These are phyloP conservation scores for Syzygium grande DNA, from an alignment of 345 rosid genomes.

Conservation along the genomic window DNA sequence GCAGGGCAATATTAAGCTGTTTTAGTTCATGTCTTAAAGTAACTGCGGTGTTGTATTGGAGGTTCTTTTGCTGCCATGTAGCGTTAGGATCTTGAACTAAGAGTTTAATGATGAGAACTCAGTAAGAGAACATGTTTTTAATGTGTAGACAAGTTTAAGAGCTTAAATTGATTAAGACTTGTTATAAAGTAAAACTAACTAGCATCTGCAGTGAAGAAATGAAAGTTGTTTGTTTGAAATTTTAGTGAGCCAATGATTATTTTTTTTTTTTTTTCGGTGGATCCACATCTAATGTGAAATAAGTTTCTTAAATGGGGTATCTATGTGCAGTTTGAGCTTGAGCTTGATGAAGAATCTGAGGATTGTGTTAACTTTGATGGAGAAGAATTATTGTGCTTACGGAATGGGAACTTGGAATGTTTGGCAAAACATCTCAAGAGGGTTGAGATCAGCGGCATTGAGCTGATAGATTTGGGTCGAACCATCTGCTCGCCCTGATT, in stretches of 20 bases:
- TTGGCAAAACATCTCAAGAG: not conserved
- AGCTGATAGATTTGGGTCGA: not conserved
- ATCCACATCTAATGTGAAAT: not conserved
- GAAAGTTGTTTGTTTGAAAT: not conserved
- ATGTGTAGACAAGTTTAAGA: not conserved
- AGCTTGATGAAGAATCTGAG: not conserved
- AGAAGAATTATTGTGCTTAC: not conserved
- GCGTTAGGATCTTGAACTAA: not conserved
- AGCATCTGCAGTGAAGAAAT: not conserved
- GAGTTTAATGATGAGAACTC: not conserved
- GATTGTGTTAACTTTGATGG: fast-evolving
- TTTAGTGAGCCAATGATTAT: not conserved
- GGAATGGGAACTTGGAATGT: not conserved
- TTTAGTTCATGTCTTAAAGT: not conserved
- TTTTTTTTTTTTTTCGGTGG: not conserved
- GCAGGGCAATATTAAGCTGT: not conserved
- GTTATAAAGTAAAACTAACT: not conserved
- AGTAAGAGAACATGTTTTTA: not conserved
- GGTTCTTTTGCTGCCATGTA: not conserved
- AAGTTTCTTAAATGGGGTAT: not conserved
- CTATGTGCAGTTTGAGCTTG: not conserved
- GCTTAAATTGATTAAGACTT: not conserved
- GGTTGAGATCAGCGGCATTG: not conserved
- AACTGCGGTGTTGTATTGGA: not conserved
- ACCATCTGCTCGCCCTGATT: not conserved